A percentile compares a stretch with the other conserved stretches of the same genome.
Conservation (phyloP, 1,284 basidiomycete genomes). For the Schizophyllum amplum region DNA sequence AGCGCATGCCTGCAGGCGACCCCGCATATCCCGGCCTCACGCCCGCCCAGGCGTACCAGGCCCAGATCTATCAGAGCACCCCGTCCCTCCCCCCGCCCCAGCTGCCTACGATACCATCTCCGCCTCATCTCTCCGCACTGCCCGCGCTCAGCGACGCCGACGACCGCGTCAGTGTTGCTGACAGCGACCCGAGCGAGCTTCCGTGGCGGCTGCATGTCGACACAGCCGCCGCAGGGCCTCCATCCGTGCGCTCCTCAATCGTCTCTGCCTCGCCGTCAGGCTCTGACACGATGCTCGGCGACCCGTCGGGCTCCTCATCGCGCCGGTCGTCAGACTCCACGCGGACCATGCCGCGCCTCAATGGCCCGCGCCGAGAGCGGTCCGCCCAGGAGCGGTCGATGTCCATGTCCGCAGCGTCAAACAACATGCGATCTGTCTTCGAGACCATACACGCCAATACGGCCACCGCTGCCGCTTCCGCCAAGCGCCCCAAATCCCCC, state of each 20-base stretch:
- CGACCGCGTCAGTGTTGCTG: slow-evolving; percentile 19
- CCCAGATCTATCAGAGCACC: slow-evolving; percentile 52
- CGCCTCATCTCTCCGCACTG: slow-evolving; percentile 19
- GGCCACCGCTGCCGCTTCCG: slow-evolving; percentile 32
- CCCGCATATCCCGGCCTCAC: slow-evolving; percentile 39
- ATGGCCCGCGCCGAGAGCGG: slow-evolving; percentile 45
- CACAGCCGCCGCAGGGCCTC: slow-evolving; percentile 44
- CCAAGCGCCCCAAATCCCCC: slow-evolving; percentile 23
- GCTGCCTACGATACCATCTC: slow-evolving; percentile 16
- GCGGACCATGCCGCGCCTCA: slow-evolving; percentile 32
- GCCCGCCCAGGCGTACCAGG: slow-evolving; percentile 73
- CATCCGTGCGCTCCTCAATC: slow-evolving; percentile 18
- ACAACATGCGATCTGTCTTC: slow-evolving; percentile 28
- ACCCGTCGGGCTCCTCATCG: slow-evolving; percentile 22
- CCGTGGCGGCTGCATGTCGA: slow-evolving; percentile 29
- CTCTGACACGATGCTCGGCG: slow-evolving; percentile 24
- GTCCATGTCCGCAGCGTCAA: slow-evolving; percentile 62
- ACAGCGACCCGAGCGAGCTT: not conserved
- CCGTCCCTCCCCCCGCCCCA: slow-evolving; percentile 20
- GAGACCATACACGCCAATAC: slow-evolving; percentile 33
- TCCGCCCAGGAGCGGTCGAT: slow-evolving; percentile 58
- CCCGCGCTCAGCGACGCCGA: slow-evolving; percentile 9
- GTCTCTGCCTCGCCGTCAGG: slow-evolving; percentile 20
- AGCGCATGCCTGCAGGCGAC: no score
- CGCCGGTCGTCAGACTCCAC: slow-evolving; percentile 51